Conservation (phyloP, 306 rosid genomes). For the Sindora glabra region DNA sequence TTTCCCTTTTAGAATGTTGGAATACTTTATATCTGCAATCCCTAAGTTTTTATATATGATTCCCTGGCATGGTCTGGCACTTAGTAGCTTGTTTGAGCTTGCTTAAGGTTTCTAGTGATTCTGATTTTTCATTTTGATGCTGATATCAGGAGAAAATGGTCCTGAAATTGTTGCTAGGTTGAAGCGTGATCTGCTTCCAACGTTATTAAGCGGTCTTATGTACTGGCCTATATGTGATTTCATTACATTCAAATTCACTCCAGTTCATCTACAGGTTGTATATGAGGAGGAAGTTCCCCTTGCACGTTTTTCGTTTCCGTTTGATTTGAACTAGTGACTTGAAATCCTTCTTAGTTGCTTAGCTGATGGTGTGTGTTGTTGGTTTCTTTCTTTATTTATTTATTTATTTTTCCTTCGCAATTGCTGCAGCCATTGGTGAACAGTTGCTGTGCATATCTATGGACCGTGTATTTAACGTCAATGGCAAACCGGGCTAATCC, state of each 20-base stretch:
- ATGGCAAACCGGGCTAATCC: slow-evolving; percentile 55
- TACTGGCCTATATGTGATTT: slow-evolving; percentile 77
- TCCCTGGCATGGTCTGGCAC: too few species aligned
- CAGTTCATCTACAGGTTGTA: slow-evolving; percentile 69
- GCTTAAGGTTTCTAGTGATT: neutral
- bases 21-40: neutral
- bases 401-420: neutral
- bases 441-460: slow-evolving; percentile 55
- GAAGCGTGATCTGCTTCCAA: slow-evolving; percentile 64
- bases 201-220: slow-evolving; percentile 42
- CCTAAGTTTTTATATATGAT: neutral
- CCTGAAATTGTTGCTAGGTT: slow-evolving; percentile 41
- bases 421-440: slow-evolving; percentile 66
- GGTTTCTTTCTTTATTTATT: too few species aligned
- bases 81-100: too few species aligned
- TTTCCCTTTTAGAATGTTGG: neutral
- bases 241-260: slow-evolving; percentile 50
- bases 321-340: neutral
- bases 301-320: neutral
- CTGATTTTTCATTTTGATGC: slow-evolving; percentile 15
- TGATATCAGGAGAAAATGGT: slow-evolving; percentile 50
- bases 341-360: neutral
- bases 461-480: slow-evolving; percentile 75
- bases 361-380: slow-evolving; percentile 13
- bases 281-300: neutral